Percentiles rank a stretch among this genome's conserved stretches.
Conservation (phyloP, 2,329 filamentous ascomycete species). For the Eutypella sp. region DNA sequence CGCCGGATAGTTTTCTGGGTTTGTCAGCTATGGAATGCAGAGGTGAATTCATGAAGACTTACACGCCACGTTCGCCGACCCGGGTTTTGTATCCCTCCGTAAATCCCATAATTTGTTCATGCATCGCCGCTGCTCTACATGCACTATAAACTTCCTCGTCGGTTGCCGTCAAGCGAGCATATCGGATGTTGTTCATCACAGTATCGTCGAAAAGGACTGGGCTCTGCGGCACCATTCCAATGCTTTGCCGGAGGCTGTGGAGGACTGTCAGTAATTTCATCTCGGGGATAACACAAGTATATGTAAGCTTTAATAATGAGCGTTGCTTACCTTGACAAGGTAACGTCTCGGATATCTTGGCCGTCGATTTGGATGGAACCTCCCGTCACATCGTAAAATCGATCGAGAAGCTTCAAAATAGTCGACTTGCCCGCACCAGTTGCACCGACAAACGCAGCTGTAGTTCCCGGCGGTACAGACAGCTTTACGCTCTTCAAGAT, state of each 20-base stretch:
- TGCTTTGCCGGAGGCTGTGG: constrained; percentile 33
- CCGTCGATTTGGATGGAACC: constrained; percentile 43
- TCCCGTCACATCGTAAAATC: constrained; percentile 44
- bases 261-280: background rate
- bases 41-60: constrained; percentile 22
- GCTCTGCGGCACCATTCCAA: constrained; percentile 41
- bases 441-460: constrained; percentile 55
- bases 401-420: constrained; percentile 44
- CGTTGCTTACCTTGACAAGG: constrained; percentile 27
- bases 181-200: constrained; percentile 51
- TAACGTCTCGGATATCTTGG: constrained; percentile 38
- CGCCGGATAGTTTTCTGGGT: constrained; percentile 57
- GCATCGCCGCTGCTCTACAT: constrained; percentile 49
- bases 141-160: constrained; percentile 47
- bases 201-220: constrained; percentile 48
- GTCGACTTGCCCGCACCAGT: constrained; percentile 53
- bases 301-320: background rate
- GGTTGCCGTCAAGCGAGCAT: constrained; percentile 43
- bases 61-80: constrained; percentile 49
- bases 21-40: constrained; percentile 9
- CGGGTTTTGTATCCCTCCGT: constrained; percentile 48
- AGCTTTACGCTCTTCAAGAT: constrained; percentile 52
- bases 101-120: constrained; percentile 49
- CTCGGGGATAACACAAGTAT: background rate
- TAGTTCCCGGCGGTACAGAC: constrained; percentile 45